phyloP scores from a whole-genome alignment of 2,329 filamentous ascomycete genomes.

The Akanthomyces uredinophilus region DNA sequence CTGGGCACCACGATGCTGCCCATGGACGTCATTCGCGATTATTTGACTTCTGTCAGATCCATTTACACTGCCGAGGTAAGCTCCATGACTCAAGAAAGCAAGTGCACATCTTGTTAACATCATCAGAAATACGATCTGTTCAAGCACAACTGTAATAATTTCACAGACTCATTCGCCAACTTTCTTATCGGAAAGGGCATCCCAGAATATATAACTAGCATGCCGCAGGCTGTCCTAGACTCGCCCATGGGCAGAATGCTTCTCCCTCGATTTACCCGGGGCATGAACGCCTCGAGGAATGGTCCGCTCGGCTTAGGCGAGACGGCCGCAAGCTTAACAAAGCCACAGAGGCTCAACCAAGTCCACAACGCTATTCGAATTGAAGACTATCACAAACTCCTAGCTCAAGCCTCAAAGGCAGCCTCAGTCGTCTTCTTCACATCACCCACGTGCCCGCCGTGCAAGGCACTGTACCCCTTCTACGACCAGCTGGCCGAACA shows the following conservation, averaged over 20 bases:
- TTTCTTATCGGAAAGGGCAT: slow-evolving; percentile 87
- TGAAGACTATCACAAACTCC: slow-evolving; percentile 26
- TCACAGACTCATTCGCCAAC: slow-evolving; percentile 85
- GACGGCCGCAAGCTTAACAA: slow-evolving; percentile 19
- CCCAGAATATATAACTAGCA: slow-evolving; percentile 76
- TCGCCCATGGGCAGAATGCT: slow-evolving; percentile 88
- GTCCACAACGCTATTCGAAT: slow-evolving; percentile 57
- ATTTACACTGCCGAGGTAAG: slow-evolving; percentile 75
- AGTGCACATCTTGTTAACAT: neutral
- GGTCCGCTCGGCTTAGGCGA: slow-evolving; percentile 49
- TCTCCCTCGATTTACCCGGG: slow-evolving; percentile 59
- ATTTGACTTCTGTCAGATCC: slow-evolving; percentile 73
- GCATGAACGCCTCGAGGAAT: slow-evolving; percentile 45
- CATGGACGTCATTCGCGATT: slow-evolving; percentile 77
- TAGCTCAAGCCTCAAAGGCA: slow-evolving; percentile 57
- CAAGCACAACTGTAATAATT: slow-evolving; percentile 96
- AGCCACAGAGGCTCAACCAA: slow-evolving; percentile 21
- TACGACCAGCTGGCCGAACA: slow-evolving; percentile 78
- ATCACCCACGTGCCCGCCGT: slow-evolving; percentile 78
- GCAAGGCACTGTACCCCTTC: slow-evolving; percentile 74
- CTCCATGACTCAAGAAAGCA: neutral
- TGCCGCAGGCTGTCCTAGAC: slow-evolving; percentile 78
- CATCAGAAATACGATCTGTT: slow-evolving; percentile 79
- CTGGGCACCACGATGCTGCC: slow-evolving; percentile 76
- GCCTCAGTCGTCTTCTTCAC: slow-evolving; percentile 90